These are phyloP conservation scores for Calonectria pauciramosa DNA, from an alignment of 2,329 filamentous ascomycete genomes.

Conservation along the genomic window DNA sequence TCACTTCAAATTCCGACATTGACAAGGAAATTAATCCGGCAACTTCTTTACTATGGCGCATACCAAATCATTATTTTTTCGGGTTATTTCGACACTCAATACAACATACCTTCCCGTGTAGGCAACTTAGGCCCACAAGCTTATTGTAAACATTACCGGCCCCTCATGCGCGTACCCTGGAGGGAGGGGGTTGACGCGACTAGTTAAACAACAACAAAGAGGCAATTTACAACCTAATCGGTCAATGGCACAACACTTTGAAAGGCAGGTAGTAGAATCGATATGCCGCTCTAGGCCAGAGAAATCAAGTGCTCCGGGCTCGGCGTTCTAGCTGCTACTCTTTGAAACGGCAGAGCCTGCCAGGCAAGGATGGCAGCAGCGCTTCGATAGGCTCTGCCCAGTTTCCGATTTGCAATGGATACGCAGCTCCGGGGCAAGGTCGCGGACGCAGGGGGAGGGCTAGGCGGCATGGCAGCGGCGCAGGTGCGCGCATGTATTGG, in stretches of 20 bases:
- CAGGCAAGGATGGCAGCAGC: not conserved
- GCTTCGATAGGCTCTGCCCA: not conserved
- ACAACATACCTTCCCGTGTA: not conserved
- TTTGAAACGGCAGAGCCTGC: slow-evolving; percentile 3
- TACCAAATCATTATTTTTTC: not conserved
- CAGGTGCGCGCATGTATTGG: not conserved
- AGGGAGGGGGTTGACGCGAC: not conserved
- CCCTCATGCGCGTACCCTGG: not conserved
- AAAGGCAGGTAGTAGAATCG: slow-evolving; percentile 4
- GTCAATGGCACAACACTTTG: not conserved
- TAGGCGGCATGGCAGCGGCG: slow-evolving; percentile 3
- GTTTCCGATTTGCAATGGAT: not conserved
- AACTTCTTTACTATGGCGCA: not conserved
- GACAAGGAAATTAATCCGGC: not conserved
- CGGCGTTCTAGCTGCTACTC: not conserved
- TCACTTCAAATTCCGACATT: not conserved
- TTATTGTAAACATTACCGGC: slow-evolving; percentile 2
- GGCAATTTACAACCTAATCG: not conserved
- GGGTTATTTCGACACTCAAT: not conserved
- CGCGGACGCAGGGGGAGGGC: not conserved
- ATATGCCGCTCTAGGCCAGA: not conserved
- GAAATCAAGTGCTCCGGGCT: not conserved
- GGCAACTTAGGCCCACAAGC: not conserved
- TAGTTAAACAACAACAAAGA: not conserved
- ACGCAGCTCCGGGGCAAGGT: not conserved